phyloP scores from a whole-genome alignment of 805 yeast genomes.

The Monosporozyma yasuniensis region DNA sequence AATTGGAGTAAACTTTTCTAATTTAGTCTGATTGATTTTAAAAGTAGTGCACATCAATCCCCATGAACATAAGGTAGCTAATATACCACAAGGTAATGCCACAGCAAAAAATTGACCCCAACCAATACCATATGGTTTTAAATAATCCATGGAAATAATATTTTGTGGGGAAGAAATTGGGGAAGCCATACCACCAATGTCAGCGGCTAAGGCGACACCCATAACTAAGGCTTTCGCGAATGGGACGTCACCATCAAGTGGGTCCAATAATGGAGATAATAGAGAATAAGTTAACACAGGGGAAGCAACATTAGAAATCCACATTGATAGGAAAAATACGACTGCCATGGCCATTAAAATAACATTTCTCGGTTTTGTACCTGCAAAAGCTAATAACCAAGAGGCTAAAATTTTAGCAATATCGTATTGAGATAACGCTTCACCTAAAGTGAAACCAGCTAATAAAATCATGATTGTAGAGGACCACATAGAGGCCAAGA shows the following conservation, averaged over 20 bases:
- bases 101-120: slow-evolving; percentile 94
- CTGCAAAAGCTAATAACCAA: slow-evolving; percentile 66
- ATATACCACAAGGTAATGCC: slow-evolving; percentile 68
- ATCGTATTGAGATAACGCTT: slow-evolving; percentile 83
- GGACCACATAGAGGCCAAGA: slow-evolving; percentile 86
- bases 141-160: slow-evolving; percentile 75
- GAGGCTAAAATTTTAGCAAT: slow-evolving; percentile 89
- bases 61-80: slow-evolving; percentile 63
- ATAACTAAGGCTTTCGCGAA: slow-evolving; percentile 77
- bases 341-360: slow-evolving; percentile 76
- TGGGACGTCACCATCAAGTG: slow-evolving; percentile 66
- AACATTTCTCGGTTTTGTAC: slow-evolving; percentile 73
- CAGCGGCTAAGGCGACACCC: slow-evolving; percentile 87
- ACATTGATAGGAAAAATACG: slow-evolving; percentile 78
- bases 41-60: slow-evolving; percentile 50
- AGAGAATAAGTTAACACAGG: slow-evolving; percentile 87
- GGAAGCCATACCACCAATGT: slow-evolving; percentile 92
- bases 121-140: slow-evolving; percentile 53
- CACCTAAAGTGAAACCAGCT: slow-evolving; percentile 93
- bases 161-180: slow-evolving; percentile 97
- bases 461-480: slow-evolving; percentile 81
- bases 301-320: slow-evolving; percentile 95
- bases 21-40: slow-evolving; percentile 39
- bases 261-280: slow-evolving; percentile 74
- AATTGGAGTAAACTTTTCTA: slow-evolving; percentile 41